Conservation (phyloP, 345 rosid genomes). For the Eucalyptus melliodora region DNA sequence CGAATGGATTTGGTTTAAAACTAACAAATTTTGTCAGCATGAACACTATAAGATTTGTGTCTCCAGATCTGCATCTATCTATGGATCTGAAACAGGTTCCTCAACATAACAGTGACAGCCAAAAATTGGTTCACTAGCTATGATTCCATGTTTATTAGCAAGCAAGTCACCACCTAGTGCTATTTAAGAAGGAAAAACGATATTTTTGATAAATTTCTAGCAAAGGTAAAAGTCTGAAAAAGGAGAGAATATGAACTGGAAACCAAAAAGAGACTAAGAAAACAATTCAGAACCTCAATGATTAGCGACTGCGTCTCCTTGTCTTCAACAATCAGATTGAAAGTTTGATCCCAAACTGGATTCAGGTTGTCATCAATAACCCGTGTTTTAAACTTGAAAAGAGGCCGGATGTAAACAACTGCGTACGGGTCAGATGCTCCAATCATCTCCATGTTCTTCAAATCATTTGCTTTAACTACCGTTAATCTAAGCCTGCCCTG, state of each 20-base stretch:
- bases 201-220: not conserved
- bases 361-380: slow-evolving; percentile 78
- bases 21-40: not conserved
- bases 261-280: not conserved
- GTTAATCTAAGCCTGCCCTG: slow-evolving; percentile 75
- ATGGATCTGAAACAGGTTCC: not conserved
- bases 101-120: not conserved
- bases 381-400: slow-evolving; percentile 72
- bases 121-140: not conserved
- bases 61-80: not conserved
- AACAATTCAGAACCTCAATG: slow-evolving; percentile 44
- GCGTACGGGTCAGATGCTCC: slow-evolving; percentile 97
- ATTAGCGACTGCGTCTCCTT: slow-evolving; percentile 79
- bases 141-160: not conserved
- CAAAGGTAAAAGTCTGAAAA: not conserved
- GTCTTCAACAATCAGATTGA: slow-evolving; percentile 83
- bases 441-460: slow-evolving; percentile 96
- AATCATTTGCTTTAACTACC: slow-evolving; percentile 57
- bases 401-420: slow-evolving; percentile 52
- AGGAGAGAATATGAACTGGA: not conserved
- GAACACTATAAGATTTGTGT: not conserved
- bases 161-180: not conserved
- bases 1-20: not conserved
- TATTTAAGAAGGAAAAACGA: not conserved
- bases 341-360: slow-evolving; percentile 85